Percentiles rank a stretch among this genome's conserved stretches.
phyloP scores from a whole-genome alignment of 148 eudicot genomes.

The Fagopyrum homotropicum region DNA sequence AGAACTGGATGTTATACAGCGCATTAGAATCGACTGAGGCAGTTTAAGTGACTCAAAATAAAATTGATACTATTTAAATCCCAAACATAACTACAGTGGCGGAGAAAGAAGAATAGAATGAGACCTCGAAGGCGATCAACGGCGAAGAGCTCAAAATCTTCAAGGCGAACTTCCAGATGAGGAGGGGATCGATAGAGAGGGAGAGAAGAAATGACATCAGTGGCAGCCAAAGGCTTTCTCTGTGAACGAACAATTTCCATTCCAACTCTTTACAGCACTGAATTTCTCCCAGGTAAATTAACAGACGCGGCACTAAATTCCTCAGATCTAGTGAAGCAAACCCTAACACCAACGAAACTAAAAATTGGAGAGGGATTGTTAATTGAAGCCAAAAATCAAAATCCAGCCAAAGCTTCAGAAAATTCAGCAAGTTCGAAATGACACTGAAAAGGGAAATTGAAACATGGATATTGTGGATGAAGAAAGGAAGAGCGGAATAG shows the following conservation, averaged over 20 bases:
- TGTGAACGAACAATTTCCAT: constrained; percentile 65
- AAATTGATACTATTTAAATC: neutral
- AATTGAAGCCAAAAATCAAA: no score
- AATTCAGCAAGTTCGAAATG: no score
- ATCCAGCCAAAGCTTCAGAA: no score
- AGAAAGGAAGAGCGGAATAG: no score
- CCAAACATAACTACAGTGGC: neutral
- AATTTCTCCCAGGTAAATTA: neutral
- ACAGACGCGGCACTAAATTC: neutral
- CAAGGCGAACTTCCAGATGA: constrained; percentile 64
- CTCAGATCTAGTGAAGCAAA: neutral
- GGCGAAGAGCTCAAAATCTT: constrained; percentile 91
- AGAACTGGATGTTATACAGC: neutral
- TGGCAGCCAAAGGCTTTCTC: constrained; percentile 20
- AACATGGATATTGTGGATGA: no score
- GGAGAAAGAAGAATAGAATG: neutral
- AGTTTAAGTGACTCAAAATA: neutral
- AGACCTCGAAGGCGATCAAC: constrained; percentile 84
- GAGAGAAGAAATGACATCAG: constrained; percentile 26
- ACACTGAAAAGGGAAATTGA: no score
- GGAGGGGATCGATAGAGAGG: constrained; percentile 76
- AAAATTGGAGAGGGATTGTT: no score
- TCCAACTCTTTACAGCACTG: neutral
- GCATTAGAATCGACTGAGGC: neutral
- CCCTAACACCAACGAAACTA: neutral